A percentile compares a stretch with the other conserved stretches of the same genome.
These are phyloP conservation scores for Lactarius akahatsu DNA, from an alignment of 768 basidiomycete species.

Conservation along the genomic window DNA sequence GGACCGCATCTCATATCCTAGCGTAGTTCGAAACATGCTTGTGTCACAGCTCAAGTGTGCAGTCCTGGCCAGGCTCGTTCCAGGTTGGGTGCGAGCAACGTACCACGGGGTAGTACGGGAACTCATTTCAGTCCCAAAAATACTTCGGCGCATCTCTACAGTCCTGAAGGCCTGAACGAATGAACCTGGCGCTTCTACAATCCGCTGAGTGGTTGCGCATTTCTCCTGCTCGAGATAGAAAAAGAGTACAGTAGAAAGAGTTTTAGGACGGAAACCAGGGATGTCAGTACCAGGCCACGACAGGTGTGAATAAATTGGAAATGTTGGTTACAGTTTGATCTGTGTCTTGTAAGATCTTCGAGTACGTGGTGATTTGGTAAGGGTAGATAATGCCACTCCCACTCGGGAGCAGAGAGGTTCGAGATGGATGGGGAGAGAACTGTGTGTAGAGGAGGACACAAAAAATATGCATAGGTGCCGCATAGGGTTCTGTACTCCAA, in stretches of 20 bases:
- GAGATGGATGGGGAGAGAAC: too few species aligned
- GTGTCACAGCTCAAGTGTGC: neutral
- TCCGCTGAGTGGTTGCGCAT: neutral
- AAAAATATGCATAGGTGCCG: too few species aligned
- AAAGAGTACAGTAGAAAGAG: neutral
- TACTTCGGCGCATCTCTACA: too few species aligned
- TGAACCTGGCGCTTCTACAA: too few species aligned
- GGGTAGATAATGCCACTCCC: neutral
- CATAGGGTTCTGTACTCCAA: too few species aligned
- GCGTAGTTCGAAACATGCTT: neutral
- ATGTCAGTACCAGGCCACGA: neutral
- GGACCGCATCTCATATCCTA: neutral
- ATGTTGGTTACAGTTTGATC: too few species aligned
- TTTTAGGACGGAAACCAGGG: neutral
- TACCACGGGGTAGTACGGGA: too few species aligned
- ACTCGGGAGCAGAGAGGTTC: too few species aligned
- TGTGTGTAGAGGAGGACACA: too few species aligned
- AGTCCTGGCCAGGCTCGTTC: neutral
- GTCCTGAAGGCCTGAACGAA: too few species aligned
- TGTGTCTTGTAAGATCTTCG: neutral
- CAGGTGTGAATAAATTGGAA: neutral
- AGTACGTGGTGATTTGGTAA: neutral
- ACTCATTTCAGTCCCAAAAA: neutral
- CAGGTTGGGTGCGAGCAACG: neutral
- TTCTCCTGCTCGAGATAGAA: neutral